Base-by-base conservation (phyloP, 768 basidiomycete genomes). In the Lactarius pseudohatsudake region DNA sequence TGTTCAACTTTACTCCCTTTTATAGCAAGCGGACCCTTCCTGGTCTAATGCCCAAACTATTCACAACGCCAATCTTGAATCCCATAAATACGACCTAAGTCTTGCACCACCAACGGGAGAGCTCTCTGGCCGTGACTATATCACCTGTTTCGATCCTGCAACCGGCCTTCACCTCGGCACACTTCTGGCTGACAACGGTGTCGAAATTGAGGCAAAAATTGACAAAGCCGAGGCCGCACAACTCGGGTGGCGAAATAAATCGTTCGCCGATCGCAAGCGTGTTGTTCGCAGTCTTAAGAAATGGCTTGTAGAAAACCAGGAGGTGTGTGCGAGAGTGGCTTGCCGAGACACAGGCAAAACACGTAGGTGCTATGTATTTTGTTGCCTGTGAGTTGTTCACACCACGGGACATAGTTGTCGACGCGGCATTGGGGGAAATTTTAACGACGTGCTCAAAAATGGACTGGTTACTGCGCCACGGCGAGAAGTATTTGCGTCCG, bases 261-360 rank as follows among this genome's bases (percentile, higher is more conserved):
- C 86, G 0, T 98, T 95, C 74, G 81, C 83, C 1, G 85, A 96
- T 71, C 82, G 97, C 50, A 82, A 89, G 74, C 85, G 90, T 68
- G 91, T 99, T 50, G 79, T 98, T 73, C 81, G 92, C 59, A 96
- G 92, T 72, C 74, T 99, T 67, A 81, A 94, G 73, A 91, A 91
- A 70, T 99, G 96, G 96, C 81, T 96, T 6, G 87, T 98, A 40
- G 88, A 91, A 69, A 95, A 98, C 72, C 91, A 95, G 78, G 90
- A 94, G 61, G 77, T 80, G 28, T 92, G 94, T 69, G 93, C 93
- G 38, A 82, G 89, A 50, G 90, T 96, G 32, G 93, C 93, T 28
- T 94, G 92, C 74, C 82, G 96, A 38, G 96, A 99, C 76, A 94
- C 94, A 0, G 96, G 96, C 50, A 99, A 98, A 82, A 98, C 96